Evolutionary conservation across 345 rosid species (phyloP).

Genomic region (Moricandia moricandioides): DNA sequence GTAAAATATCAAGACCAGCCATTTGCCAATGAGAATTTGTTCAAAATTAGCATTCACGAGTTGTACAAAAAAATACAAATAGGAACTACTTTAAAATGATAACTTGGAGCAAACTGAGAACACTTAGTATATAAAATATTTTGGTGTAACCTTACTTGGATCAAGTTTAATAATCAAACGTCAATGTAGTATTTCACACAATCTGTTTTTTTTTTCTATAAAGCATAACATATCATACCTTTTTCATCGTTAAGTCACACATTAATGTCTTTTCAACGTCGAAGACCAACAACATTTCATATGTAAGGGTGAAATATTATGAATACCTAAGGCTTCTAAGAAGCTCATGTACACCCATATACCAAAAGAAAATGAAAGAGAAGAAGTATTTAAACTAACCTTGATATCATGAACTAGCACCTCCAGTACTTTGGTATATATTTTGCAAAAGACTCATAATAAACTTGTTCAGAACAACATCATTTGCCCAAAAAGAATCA

Average conservation of each 20-base stretch:
- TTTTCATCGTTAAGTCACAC: neutral
- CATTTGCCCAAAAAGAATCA: constrained; percentile 60
- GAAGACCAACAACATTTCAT: neutral
- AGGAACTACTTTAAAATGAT: neutral
- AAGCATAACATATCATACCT: neutral
- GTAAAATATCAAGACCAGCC: too few relatives aligned
- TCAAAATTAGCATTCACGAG: too few relatives aligned
- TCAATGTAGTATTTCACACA: neutral
- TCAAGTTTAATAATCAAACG: neutral
- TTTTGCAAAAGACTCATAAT: constrained; percentile 48
- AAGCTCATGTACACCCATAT: neutral
- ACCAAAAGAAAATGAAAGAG: neutral
- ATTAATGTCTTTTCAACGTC: neutral
- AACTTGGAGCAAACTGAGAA: neutral
- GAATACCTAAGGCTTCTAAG: neutral
- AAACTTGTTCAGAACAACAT: constrained; percentile 60
- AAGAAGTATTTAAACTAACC: constrained; percentile 43
- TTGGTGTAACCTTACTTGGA: neutral
- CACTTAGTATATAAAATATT: neutral
- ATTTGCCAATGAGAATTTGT: too few relatives aligned
- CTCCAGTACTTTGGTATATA: constrained; percentile 72
- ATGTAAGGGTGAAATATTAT: too few relatives aligned
- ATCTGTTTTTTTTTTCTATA: neutral
- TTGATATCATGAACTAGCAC: constrained; percentile 58
- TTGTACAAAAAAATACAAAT: too few relatives aligned